A percentile compares a stretch with the other conserved stretches of the same genome.
These are phyloP conservation scores for Pleurotus sapidus DNA, from an alignment of 768 basidiomycete genomes.

Conservation along the genomic window DNA sequence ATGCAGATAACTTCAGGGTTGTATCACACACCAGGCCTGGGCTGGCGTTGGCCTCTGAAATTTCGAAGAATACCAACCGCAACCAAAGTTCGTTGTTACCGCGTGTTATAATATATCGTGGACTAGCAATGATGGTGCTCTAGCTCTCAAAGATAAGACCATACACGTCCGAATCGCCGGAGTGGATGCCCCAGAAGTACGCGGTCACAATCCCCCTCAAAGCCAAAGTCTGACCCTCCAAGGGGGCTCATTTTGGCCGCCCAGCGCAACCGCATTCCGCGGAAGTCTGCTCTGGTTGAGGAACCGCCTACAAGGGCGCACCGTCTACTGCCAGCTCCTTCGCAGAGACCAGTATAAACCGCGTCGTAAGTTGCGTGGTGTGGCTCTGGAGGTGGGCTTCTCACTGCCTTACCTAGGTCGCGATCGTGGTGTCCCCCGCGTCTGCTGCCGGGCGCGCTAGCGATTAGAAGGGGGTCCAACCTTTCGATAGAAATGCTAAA, in stretches of 20 bases:
- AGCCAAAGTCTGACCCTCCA: neutral
- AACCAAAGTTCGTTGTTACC: conserved; percentile 41
- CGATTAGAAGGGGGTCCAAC: conserved; percentile 35
- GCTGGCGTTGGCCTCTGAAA: conserved; percentile 74
- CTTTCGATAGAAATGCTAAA: conserved; percentile 74
- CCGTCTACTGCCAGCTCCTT: conserved; percentile 69
- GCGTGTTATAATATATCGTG: neutral
- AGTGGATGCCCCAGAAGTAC: conserved; percentile 90
- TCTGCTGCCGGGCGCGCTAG: conserved; percentile 49
- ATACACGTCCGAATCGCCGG: conserved; percentile 88
- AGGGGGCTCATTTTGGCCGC: conserved; percentile 85
- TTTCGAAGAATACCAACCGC: conserved; percentile 59
- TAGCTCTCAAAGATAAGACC: conserved; percentile 78
- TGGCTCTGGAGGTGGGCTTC: neutral
- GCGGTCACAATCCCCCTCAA: conserved; percentile 6
- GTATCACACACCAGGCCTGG: conserved; percentile 80
- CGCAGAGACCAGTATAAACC: conserved; percentile 80
- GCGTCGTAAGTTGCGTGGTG: conserved; percentile 54
- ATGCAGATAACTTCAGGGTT: conserved; percentile 87
- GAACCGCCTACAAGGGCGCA: conserved; percentile 48
- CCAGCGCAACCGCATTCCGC: conserved; percentile 68
- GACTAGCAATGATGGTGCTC: neutral
- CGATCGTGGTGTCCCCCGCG: conserved; percentile 54
- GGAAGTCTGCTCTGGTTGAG: conserved; percentile 81
- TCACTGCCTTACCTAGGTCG: conserved; percentile 47